Evolutionary conservation across 768 basidiomycete genomes (phyloP), one percentile per base, ranked within the genome.

Genomic region (Mycena belliarum): DNA sequence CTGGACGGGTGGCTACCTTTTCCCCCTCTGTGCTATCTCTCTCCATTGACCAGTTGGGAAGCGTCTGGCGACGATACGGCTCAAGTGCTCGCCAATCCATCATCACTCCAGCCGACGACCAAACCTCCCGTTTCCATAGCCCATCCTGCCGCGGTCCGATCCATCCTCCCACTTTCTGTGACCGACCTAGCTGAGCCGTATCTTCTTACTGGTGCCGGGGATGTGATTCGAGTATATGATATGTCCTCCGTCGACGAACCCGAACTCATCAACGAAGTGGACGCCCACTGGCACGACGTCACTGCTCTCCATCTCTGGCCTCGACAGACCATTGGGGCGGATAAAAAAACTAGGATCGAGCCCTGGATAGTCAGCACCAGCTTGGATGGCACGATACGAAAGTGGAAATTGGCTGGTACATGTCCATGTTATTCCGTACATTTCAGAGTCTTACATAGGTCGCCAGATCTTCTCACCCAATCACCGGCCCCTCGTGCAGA

Each of bases 201-300:
- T 64, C 72, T 93, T 9, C 70, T 98, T 47, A 93, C 91, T 10
- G 94, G 88, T 38, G 80, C 87, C 1, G 96, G 92, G 44, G 96
- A 98, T 69, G 72, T 85, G 41, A 83, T 99, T 52, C 82, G 89
- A 28, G 75, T 89, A 23, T 98, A 86, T 65, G 92, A 97, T 68
- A 73, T 94, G 32, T 88, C 90, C 2, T 75, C 79, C 2, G 75
- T 80, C 23, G 79, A 85, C 24, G 85, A 87, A 63, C 86, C 86
- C 1, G 89, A 89, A 57, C 71, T 91, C 26, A 69, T 94, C n/a
- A 76, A 79, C 25, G 84, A 86, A 64, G 73, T 91, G 12, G 91
- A 97, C 63, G 95, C 84, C 7, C 96, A 98, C 68, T 93, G 88
- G 84, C 93, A 93, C 63, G 93, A 97, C 64, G 86, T 98, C 16